Evolutionary conservation across 2,329 filamentous ascomycete genomes (phyloP), one percentile per base, ranked within the genome.

Genomic region (Clonostachys chloroleuca): DNA sequence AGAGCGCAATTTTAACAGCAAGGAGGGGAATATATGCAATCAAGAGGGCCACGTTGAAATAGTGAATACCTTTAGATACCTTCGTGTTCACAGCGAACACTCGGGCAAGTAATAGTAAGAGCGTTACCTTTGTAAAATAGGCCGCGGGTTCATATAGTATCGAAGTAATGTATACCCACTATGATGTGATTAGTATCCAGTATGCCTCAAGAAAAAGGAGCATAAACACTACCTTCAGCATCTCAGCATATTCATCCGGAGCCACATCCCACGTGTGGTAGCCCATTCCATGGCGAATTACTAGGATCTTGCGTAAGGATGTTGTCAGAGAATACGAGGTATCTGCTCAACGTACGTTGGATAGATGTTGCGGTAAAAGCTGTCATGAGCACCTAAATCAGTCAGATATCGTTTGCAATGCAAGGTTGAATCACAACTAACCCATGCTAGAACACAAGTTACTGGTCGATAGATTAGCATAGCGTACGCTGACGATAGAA

Each of bases 91-190:
- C 48, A 9, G 56, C 44, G 35, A 62, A 62, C 7, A 64, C 55
- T 14, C 59, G 54, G 6, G 58, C 56, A 14, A 61, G 56, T 20
- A 62, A 47, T 5, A 64, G 48, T 30, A 59, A 47, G 16, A 60
- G 50, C 14, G 62, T 58, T 18, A 57, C 49, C 46, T 64, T 62
- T 12, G 57, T 60, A 43, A 54, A 52, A 35, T 52, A 61, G 4
- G 59, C 51, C 6, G 58, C 53, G 12, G 59, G 58, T 12, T 54
- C 56, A 42, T 61, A 62, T 6, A 56, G 16, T 16, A 61, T 47
- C 14, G 54, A 54, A 33, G 57, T 56, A 12, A 53, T 56, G 20
- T 61, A 56, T 6, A 58, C 45, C 57, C 55, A 54, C 58, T 55
- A 34, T 8, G 39, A n/a, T 16, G 16, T 7, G 35, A 6, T 16